phyloP scores from a whole-genome alignment of 1,284 basidiomycete genomes.

The Ceratobasidium theobromae region DNA sequence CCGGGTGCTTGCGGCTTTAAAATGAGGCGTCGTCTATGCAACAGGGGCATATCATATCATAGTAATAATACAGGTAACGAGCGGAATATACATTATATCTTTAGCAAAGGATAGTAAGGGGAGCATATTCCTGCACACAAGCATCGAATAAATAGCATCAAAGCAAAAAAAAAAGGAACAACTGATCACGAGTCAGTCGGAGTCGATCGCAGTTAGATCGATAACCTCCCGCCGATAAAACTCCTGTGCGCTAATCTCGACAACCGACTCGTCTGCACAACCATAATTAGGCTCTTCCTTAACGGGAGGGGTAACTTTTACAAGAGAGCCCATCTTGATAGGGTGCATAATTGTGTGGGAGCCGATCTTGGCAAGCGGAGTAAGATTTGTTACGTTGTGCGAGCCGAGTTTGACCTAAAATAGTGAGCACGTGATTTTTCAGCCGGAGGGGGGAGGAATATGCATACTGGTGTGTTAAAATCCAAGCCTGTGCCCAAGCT shows the following conservation, averaged over 20 bases:
- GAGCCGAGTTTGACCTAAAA: constrained; percentile 2
- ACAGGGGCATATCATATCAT: too few species aligned
- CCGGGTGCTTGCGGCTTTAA: too few species aligned
- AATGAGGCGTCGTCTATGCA: too few species aligned
- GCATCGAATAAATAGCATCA: too few species aligned
- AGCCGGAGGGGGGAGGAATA: not conserved
- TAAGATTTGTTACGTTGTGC: constrained; percentile 8
- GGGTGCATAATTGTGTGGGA: not conserved
- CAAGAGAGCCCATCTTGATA: too few species aligned
- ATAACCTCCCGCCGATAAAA: constrained; percentile 16
- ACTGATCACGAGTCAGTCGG: too few species aligned
- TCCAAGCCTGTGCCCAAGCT: not conserved
- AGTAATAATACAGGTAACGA: too few species aligned
- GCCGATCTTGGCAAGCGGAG: not conserved
- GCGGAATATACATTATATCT: too few species aligned
- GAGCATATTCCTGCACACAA: too few species aligned
- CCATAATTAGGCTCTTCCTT: not conserved
- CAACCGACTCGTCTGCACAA: not conserved
- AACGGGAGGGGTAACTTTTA: not conserved
- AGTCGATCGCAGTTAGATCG: constrained; percentile 13
- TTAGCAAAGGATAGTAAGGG: too few species aligned
- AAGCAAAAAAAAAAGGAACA: too few species aligned
- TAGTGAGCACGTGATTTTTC: not conserved
- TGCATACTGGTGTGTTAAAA: constrained; percentile 7
- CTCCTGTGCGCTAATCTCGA: constrained; percentile 12